Evolutionary conservation across 1,284 basidiomycete genomes (phyloP), one percentile per base, ranked within the genome.

Genomic region (Ganoderma boninense): DNA sequence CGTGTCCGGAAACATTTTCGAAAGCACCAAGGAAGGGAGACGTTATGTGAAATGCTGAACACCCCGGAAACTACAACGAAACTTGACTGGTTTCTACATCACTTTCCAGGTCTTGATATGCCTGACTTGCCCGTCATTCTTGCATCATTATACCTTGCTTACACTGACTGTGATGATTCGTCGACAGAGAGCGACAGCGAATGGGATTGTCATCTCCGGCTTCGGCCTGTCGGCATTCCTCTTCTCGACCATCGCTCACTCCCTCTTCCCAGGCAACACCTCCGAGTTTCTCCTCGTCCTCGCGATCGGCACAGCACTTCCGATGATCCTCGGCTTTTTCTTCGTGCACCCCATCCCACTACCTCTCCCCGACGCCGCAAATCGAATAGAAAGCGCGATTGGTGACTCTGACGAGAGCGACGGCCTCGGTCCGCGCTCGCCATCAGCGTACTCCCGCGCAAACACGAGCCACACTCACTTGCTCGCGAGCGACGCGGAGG

Each of bases 161-260:
- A 32, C 29, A 32, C 29, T 32, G 54, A 18, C 4, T 20, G 29
- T 43, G 44, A 23, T 63, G n/a, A 8, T 11, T 23, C 8, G 2
- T 49, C n/a, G 2, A 23, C 65, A 90, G 90, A 85, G 94, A 46
- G 94, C 91, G 1, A 89, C 90, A 0, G 88, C 91, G 0, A 93
- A 92, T 1, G 91, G 91, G 3, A 78, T 93, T 18, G 93, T 95
- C 26, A 82, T 95, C 20, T 93, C 93, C 0, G 95, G 93, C n/a
- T 95, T 95, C 70, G 95, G 95, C 0, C 85, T 96, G 6, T 94
- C 92, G 10, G 95, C 94, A 0, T 95, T 95, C 81, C 83, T 92
- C 69, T 96, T 95, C 81, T 91, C 91, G 29, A 85, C 88, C 0
- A 78, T 94, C 23, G 89, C 92, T 0, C 90, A 93, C 68, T 73